Percentiles rank a stretch among this genome's conserved stretches.
Conservation (phyloP, 1,139 yeast species). For the Taphrina confusa region DNA sequence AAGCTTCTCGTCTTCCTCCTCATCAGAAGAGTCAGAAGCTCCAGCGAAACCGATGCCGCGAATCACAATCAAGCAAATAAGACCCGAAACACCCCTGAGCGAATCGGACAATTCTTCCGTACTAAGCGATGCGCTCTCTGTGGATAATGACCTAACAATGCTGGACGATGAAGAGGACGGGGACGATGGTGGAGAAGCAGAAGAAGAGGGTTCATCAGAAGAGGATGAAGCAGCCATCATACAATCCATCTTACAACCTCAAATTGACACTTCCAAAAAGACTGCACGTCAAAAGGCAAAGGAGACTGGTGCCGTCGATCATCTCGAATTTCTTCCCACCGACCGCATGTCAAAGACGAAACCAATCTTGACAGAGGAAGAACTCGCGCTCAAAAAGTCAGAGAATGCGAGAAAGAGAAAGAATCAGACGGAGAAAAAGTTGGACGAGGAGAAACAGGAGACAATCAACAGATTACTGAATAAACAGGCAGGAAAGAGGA, state of each 20-base stretch:
- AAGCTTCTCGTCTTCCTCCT: slow-evolving; percentile 26
- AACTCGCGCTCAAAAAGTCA: slow-evolving; percentile 74
- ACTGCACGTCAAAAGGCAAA: slow-evolving; percentile 26
- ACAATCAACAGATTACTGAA: slow-evolving; percentile 39
- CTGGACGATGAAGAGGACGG: slow-evolving; percentile 40
- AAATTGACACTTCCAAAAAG: slow-evolving; percentile 37
- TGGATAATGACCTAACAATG: slow-evolving; percentile 35
- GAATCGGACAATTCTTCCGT: slow-evolving; percentile 15
- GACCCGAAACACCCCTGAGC: slow-evolving; percentile 1
- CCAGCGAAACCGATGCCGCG: slow-evolving; percentile 4
- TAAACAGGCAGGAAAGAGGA: slow-evolving; percentile 28
- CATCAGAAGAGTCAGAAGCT: slow-evolving; percentile 5
- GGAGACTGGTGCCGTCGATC: slow-evolving; percentile 40
- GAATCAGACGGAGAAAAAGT: slow-evolving; percentile 75
- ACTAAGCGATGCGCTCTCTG: slow-evolving; percentile 1
- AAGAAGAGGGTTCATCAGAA: slow-evolving; percentile 42
- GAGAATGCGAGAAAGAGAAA: slow-evolving; percentile 88
- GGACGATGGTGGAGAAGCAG: slow-evolving; percentile 39
- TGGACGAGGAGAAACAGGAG: slow-evolving; percentile 76
- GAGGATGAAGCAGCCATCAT: slow-evolving; percentile 43
- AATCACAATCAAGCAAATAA: slow-evolving; percentile 14
- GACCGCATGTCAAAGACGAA: slow-evolving; percentile 50
- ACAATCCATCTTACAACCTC: slow-evolving; percentile 37
- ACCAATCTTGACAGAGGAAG: slow-evolving; percentile 73
- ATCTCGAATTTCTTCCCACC: slow-evolving; percentile 45